These are phyloP conservation scores for Gossypium arboreum DNA, from an alignment of 345 rosid species.

Conservation along the genomic window DNA sequence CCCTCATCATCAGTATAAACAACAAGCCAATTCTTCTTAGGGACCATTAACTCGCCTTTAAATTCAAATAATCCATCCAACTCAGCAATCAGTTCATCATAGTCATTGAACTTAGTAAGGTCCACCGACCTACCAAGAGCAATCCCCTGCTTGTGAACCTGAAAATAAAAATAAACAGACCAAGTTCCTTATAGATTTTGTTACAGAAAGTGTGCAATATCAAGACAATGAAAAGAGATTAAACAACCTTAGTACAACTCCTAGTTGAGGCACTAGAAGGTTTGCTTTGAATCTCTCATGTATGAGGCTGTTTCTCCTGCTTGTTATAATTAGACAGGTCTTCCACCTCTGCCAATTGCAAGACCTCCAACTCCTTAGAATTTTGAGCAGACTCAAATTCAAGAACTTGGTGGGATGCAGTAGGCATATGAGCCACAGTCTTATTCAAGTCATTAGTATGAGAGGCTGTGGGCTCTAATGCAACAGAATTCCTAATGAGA, in stretches of 20 bases:
- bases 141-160: constrained; percentile 85
- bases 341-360: constrained; percentile 35
- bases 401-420: constrained; percentile 28
- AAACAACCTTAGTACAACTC: constrained; percentile 68
- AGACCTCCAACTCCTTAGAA: constrained; percentile 34
- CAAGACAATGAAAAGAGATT: not conserved
- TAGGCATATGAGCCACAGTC: constrained; percentile 15
- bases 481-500: constrained; percentile 36
- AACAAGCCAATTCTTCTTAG: constrained; percentile 61
- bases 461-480: constrained; percentile 26
- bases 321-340: constrained; percentile 33
- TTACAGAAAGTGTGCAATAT: not conserved
- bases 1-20: constrained; percentile 83
- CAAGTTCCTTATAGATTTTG: not conserved
- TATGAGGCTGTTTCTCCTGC: constrained; percentile 37
- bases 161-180: constrained; percentile 4
- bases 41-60: constrained; percentile 54
- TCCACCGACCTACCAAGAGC: constrained; percentile 79
- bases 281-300: constrained; percentile 39
- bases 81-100: constrained; percentile 55
- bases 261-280: constrained; percentile 38
- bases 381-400: constrained; percentile 26
- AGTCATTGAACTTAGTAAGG: constrained; percentile 63
- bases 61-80: constrained; percentile 71
- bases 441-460: constrained; percentile 29